Evolutionary conservation across 2,329 filamentous ascomycete species (phyloP).

Genomic region (Tolypocladium album): DNA sequence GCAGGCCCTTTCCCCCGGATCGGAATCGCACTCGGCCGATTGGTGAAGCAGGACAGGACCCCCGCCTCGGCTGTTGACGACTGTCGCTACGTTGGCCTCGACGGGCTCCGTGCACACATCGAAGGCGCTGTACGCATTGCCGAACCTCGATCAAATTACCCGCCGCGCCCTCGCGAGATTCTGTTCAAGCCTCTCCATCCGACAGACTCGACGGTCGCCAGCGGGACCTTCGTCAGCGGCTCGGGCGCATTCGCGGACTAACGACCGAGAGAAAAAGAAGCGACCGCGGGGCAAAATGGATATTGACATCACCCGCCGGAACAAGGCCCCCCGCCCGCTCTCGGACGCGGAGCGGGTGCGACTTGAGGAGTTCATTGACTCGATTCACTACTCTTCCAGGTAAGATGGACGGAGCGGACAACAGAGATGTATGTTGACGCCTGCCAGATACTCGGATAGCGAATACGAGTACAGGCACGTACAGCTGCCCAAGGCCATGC

Average conservation of each 20-base stretch:
- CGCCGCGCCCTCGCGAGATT: background rate
- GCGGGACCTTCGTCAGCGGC: background rate
- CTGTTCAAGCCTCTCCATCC: background rate
- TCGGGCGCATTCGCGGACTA: background rate
- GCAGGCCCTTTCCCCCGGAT: background rate
- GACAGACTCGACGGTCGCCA: background rate
- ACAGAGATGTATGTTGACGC: background rate
- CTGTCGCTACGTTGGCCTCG: background rate
- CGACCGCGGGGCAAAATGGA: constrained; percentile 21
- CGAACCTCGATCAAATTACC: background rate
- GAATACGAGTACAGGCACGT: constrained; percentile 97
- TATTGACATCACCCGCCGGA: constrained; percentile 77
- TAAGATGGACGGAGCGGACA: constrained; percentile 24
- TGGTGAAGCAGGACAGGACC: background rate
- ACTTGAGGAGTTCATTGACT: constrained; percentile 84
- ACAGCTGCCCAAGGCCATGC: constrained; percentile 94
- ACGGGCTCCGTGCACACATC: background rate
- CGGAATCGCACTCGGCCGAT: background rate
- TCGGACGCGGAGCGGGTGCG: constrained; percentile 71
- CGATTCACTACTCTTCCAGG: constrained; percentile 92
- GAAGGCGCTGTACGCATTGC: background rate
- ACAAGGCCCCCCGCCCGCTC: constrained; percentile 72
- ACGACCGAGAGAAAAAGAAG: background rate
- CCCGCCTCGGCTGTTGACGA: background rate
- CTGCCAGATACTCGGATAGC: constrained; percentile 74